Base-by-base conservation (phyloP, 192 early-diverging fungal species). In the Funneliformis geosporum region DNA sequence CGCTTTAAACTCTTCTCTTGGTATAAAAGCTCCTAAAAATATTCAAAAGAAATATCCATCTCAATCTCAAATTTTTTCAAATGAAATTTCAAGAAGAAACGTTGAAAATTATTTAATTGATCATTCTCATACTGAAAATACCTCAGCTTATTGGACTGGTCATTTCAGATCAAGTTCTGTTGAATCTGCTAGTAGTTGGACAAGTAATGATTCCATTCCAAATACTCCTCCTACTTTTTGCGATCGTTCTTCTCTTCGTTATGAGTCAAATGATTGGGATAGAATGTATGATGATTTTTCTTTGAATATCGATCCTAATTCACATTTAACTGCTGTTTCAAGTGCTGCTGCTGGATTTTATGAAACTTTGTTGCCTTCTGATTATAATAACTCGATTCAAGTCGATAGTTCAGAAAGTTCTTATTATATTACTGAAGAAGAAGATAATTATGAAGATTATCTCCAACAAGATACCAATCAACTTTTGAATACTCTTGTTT, bases 161-260 rank as follows among this genome's bases (percentile, higher is more conserved):
- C 76, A 78, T 78, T 78, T 43, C n/a, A 59, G 75, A 42, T 62
- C 75, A 27, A 23, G 33, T 25, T 76, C 75, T 62, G 23, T 25
- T 38, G 76, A 67, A 62, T 78, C 76, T 38, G 33, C 27, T 18
- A 4, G 44, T 38, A 44, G 62, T 23, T 66, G 40, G 39, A 38
- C 65, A 18, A 78, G 76, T 23, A 27, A 65, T 50, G 65, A 55
- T 40, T 76, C 76, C 4, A 7, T 64, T 44, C 60, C 76, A 62
- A 50, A 11, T 8, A 62, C 65, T 27, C 65, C 76, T 67, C 76
- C 65, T 3, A 62, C 33, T 10, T 50, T 73, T 55, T 10, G 23
- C 18, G 43, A 28, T 50, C 21, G 40, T 55, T 76, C 74, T 4
- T 8, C 75, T 43, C 75, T 61, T 62, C 75, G 43, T 46, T 72